Percentiles rank a stretch among this genome's conserved stretches.
Evolutionary conservation across 73 alveolate genomes (phyloP).

Genomic region (Paramecium bursaria): DNA sequence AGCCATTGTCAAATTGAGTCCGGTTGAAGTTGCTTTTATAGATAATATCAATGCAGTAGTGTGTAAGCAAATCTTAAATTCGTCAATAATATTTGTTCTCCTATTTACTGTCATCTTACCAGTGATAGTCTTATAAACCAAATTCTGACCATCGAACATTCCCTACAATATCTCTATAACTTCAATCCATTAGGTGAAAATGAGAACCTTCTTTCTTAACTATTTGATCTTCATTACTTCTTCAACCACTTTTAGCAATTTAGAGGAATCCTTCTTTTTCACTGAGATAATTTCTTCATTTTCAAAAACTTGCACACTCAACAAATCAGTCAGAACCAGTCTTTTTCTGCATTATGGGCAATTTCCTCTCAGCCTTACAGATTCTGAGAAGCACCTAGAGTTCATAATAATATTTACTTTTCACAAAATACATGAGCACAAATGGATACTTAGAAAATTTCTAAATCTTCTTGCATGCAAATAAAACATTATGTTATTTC

Average conservation of each 20-base stretch:
- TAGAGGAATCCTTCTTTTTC: slow-evolving; percentile 15
- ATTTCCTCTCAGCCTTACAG: background rate
- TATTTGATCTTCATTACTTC: background rate
- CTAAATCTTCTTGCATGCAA: background rate
- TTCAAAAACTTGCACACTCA: background rate
- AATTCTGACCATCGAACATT: slow-evolving; percentile 23
- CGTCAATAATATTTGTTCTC: slow-evolving; percentile 47
- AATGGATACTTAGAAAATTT: background rate
- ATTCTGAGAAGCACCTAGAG: slow-evolving; percentile 14
- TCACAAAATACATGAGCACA: slow-evolving; percentile 44
- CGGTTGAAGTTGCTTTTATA: slow-evolving; percentile 59
- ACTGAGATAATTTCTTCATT: slow-evolving; percentile 1
- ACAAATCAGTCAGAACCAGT: background rate
- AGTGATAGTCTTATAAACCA: background rate
- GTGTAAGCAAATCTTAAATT: background rate
- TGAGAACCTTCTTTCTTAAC: slow-evolving; percentile 18
- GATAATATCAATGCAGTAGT: slow-evolving; percentile 56
- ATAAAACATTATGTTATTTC: slow-evolving; percentile 6
- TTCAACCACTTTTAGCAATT: slow-evolving; percentile 33
- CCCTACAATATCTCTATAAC: slow-evolving; percentile 25
- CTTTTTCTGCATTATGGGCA: slow-evolving; percentile 29
- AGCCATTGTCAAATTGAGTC: slow-evolving; percentile 67
- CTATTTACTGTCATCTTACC: slow-evolving; percentile 65
- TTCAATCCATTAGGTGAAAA: slow-evolving; percentile 67
- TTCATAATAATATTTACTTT: slow-evolving; percentile 15